Base-by-base conservation (phyloP, 1,284 basidiomycete species). In the Malassezia sympodialis region DNA sequence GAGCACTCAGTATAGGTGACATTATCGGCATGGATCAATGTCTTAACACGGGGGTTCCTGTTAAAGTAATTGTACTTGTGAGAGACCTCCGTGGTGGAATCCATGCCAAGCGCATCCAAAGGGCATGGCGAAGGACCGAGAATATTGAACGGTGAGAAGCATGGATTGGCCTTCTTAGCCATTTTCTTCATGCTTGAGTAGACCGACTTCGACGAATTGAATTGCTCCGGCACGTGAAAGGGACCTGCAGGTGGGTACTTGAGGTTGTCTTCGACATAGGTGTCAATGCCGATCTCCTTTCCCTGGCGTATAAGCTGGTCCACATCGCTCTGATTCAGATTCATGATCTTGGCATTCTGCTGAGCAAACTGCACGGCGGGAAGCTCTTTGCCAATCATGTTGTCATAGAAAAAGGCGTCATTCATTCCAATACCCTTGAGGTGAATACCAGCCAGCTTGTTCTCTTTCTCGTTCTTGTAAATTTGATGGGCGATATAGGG, bases 401-500 rank as follows among this genome's bases (percentile, higher is more conserved):
- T 57, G 12, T 30, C 32, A 35, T 52, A 58, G 54, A 69, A 64
- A 26, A 65, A 61, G 2, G 69, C 62, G 32, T 74, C 70, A 45
- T 65, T 67, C 43, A 72, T 61, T 45, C 57, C 53, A 23, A 71
- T 56, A 14, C 72, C 72, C 19, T 67, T 58, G 4, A 72, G 61
- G 44, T 67, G 58, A 37, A 71, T 56, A 39, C 60, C 58, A n/a
- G 50, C 50, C 19, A 32, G 21, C 31, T 48, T 51, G 47, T 65
- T 64, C 26, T 62, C 55, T 30, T 49, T 51, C 44, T 51, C 51
- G 47, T 62, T 26, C 35, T 60, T 47, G 28, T 59, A 53, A 51
- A 73, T 68, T 19, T 56, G 40, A 34, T 61, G 44, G 10, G 74
- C 70, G 63, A 94, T 90, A 76, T 89, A 93, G 15, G 93, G 93